Percentiles rank a stretch among this genome's conserved stretches.
phyloP scores from a whole-genome alignment of 2,329 filamentous ascomycete species.

The Diaporthe vexans region DNA sequence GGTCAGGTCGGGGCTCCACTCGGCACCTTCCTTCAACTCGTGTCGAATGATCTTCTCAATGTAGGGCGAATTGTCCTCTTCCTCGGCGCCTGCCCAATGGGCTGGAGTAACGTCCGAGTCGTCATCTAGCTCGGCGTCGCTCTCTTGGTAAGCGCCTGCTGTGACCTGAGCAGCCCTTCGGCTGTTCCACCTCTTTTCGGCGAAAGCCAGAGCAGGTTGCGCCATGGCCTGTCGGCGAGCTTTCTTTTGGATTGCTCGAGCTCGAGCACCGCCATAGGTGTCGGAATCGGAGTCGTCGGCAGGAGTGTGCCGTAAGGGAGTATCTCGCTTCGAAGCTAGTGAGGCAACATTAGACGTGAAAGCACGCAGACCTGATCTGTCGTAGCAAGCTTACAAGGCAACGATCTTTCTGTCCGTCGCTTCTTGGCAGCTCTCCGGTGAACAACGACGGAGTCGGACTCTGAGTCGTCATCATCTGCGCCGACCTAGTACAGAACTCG shows the following conservation, averaged over 20 bases:
- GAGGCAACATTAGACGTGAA: conserved; percentile 30
- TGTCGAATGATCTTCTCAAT: conserved; percentile 95
- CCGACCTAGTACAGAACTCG: conserved; percentile 56
- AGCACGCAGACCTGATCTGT: neutral
- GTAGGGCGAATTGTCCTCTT: conserved; percentile 84
- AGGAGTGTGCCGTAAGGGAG: conserved; percentile 67
- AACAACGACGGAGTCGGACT: conserved; percentile 76
- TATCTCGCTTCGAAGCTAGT: conserved; percentile 72
- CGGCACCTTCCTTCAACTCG: conserved; percentile 78
- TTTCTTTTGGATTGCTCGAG: conserved; percentile 79
- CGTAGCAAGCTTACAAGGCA: conserved; percentile 66
- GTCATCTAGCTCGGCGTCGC: conserved; percentile 74
- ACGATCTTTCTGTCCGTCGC: conserved; percentile 76
- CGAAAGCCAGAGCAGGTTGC: conserved; percentile 74
- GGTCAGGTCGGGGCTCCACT: conserved; percentile 68
- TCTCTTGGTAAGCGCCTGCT: conserved; percentile 75
- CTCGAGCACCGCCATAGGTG: conserved; percentile 83
- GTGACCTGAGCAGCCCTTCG: conserved; percentile 83
- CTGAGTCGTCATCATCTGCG: conserved; percentile 77
- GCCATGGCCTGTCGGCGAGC: conserved; percentile 81
- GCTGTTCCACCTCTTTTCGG: conserved; percentile 92
- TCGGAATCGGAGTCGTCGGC: conserved; percentile 77
- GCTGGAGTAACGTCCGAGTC: conserved; percentile 77
- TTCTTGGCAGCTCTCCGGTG: conserved; percentile 75
- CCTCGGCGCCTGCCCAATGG: conserved; percentile 76